Evolutionary conservation across 1,139 yeast genomes (phyloP).

Genomic region (Meyerozyma smithsonii): DNA sequence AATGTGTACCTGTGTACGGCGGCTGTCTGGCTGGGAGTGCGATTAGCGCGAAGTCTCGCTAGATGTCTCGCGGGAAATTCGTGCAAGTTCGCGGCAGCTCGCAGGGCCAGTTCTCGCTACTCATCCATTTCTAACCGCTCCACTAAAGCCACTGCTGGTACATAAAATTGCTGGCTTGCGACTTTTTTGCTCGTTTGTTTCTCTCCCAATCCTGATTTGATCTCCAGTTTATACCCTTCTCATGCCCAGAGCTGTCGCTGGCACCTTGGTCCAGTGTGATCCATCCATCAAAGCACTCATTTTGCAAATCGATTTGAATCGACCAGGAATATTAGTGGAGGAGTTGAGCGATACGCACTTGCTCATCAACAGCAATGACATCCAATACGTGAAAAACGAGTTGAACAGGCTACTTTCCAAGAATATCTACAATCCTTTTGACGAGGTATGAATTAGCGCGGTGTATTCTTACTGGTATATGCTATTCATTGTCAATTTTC

Average conservation of each 20-base stretch:
- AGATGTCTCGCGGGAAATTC: too few relatives aligned
- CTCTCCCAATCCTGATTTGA: neutral
- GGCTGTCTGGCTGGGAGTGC: neutral
- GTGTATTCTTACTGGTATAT: neutral
- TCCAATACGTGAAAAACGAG: conserved; percentile 71
- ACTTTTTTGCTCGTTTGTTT: too few relatives aligned
- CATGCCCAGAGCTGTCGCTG: conserved; percentile 46
- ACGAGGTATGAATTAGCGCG: conserved; percentile 46
- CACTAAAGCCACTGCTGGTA: too few relatives aligned
- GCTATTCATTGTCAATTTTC: neutral
- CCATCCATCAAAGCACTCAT: conserved; percentile 89
- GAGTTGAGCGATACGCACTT: conserved; percentile 91
- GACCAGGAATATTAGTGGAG: conserved; percentile 64
- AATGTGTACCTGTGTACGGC: neutral
- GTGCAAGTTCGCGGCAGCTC: too few relatives aligned
- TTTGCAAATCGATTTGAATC: conserved; percentile 67
- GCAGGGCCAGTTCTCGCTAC: too few relatives aligned
- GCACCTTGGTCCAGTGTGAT: conserved; percentile 58
- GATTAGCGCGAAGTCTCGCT: neutral
- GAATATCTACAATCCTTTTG: conserved; percentile 81
- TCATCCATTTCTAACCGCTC: too few relatives aligned
- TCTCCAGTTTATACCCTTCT: neutral
- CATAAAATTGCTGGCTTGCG: too few relatives aligned
- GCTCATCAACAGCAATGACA: conserved; percentile 70
- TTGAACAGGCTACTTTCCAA: conserved; percentile 70